Percentiles rank a stretch among this genome's conserved stretches.
Evolutionary conservation across 2,329 filamentous ascomycete species (phyloP).

Genomic region (Raffaelea arxii): DNA sequence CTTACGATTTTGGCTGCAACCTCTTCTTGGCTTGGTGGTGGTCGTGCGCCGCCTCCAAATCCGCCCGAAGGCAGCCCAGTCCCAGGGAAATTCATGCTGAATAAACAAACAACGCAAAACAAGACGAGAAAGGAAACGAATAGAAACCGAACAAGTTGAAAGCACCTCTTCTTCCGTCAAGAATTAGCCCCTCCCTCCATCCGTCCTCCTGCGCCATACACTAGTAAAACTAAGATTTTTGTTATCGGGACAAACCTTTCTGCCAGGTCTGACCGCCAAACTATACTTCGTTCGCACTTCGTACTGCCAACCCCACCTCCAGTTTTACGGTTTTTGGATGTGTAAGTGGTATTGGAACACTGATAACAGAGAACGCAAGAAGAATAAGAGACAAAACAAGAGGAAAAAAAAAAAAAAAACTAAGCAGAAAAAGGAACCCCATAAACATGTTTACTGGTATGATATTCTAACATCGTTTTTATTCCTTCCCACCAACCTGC

Average conservation of each 20-base stretch:
- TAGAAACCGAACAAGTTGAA: neutral
- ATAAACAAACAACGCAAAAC: neutral
- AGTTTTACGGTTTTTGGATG: no score
- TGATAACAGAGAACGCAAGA: neutral
- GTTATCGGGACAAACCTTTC: no score
- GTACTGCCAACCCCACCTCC: no score
- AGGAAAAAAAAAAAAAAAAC: neutral
- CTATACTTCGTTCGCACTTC: neutral
- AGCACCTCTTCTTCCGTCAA: no score
- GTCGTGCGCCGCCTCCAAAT: slow-evolving; percentile 13
- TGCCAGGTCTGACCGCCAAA: slow-evolving; percentile 28
- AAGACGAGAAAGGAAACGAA: neutral
- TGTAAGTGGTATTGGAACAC: no score
- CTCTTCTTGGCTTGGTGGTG: slow-evolving; percentile 24
- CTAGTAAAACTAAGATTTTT: no score
- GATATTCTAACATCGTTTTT: slow-evolving; percentile 2
- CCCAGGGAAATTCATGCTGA: slow-evolving; percentile 29
- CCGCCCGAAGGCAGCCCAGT: slow-evolving; percentile 15
- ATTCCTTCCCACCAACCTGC: neutral
- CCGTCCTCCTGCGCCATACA: no score
- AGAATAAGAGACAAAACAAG: neutral
- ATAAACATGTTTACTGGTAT: slow-evolving; percentile 7
- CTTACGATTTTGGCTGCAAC: no score
- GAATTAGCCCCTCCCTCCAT: no score
- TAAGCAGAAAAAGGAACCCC: neutral